phyloP scores from a whole-genome alignment of 2,329 filamentous ascomycete species.

The Scleromitrula shiraiana region DNA sequence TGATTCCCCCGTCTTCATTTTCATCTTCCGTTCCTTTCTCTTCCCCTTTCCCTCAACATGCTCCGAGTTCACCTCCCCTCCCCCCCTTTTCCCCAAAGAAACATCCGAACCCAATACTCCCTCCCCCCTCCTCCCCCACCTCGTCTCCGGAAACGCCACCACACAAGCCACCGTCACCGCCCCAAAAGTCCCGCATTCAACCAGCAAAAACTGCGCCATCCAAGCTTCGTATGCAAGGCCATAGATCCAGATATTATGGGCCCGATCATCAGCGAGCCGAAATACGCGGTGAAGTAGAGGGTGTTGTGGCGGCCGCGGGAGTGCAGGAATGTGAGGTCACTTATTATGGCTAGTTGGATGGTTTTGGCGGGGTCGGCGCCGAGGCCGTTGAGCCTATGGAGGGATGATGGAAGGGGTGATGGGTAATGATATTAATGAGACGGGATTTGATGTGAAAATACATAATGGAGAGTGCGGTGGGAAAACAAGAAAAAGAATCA shows the following conservation, averaged over 20 bases:
- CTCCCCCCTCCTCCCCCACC: no score
- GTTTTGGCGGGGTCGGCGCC: conserved; percentile 56
- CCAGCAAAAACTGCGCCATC: conserved; percentile 60
- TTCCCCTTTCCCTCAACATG: no score
- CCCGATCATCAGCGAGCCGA: conserved; percentile 52
- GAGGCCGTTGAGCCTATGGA: conserved; percentile 45
- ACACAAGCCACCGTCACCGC: no score
- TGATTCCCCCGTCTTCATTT: no score
- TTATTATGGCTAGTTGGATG: conserved; percentile 53
- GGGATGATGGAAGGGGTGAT: neutral
- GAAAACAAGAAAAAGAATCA: neutral
- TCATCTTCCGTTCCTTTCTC: no score
- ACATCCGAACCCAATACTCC: no score
- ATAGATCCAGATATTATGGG: conserved; percentile 54
- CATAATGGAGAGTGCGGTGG: no score
- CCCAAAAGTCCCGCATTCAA: conserved; percentile 49
- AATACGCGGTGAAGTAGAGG: conserved; percentile 53
- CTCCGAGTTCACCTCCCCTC: no score
- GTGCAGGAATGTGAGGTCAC: conserved; percentile 57
- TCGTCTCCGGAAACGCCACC: no score
- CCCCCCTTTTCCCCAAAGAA: no score
- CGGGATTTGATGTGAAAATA: neutral
- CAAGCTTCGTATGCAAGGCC: conserved; percentile 46
- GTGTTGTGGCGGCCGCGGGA: conserved; percentile 49
- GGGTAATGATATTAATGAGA: neutral